These are phyloP conservation scores for Nannizziopsis barbatae DNA, from an alignment of 2,329 filamentous ascomycete genomes.

Conservation along the genomic window DNA sequence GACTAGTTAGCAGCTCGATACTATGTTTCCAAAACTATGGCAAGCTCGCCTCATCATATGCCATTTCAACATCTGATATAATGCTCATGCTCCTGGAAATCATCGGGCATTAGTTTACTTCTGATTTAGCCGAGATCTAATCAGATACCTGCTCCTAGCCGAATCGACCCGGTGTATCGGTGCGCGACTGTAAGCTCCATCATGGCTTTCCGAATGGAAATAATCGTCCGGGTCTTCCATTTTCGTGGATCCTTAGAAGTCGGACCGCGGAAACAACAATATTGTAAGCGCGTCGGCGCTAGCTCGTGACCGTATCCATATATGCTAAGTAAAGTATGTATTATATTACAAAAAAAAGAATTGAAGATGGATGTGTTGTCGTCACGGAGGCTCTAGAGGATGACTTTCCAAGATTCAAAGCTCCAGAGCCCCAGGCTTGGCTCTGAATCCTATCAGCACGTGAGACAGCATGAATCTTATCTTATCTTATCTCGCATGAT, in stretches of 20 bases:
- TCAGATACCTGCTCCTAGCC: constrained; percentile 31
- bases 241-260: neutral
- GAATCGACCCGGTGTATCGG: constrained; percentile 18
- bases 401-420: neutral
- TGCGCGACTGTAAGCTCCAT: neutral
- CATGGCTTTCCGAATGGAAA: constrained; percentile 18
- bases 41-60: constrained; percentile 68
- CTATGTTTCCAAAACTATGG: neutral
- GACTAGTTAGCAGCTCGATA: constrained; percentile 1
- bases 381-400: too few species aligned
- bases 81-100: constrained; percentile 45
- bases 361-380: too few species aligned
- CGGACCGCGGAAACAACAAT: neutral
- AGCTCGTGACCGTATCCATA: neutral
- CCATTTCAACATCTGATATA: constrained; percentile 96
- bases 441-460: neutral
- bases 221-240: constrained; percentile 24
- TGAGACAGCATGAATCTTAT: neutral
- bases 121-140: constrained; percentile 1
- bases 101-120: neutral
- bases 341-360: too few species aligned
- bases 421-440: constrained; percentile 1
- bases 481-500: constrained; percentile 4
- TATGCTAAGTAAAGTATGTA: neutral
- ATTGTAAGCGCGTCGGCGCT: constrained; percentile 1